Base-by-base conservation (phyloP, 305 asterid species). In the Fraxinus sp. region DNA sequence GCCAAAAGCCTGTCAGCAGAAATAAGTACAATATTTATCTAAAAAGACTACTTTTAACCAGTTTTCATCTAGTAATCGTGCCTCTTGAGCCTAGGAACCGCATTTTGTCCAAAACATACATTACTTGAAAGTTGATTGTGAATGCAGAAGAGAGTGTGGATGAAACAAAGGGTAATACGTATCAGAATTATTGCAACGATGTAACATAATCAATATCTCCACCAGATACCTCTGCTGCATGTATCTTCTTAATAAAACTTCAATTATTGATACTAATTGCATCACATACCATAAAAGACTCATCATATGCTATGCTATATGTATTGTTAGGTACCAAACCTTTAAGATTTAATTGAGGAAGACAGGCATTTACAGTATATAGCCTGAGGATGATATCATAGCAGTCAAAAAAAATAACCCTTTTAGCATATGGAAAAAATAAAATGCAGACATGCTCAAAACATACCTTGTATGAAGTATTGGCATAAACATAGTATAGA, bases 391-490 rank as follows among this genome's bases (percentile, higher is more conserved):
- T 4, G 22, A 18, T 57, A 16, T 57, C 68, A 18, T 20, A 57
- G 68, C 68, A 57, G 68, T 57, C 0, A 57, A 0, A 62, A 22
- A 8, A 8, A 3, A 14, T 7, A 7, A 62, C 8, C 24, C 72
- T 9, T 62, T 1, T 62, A n/a, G 72, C 72, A 62, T 24, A 22
- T 20, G 72, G 13, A 43, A 22, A 62, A 62, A 62, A 62, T 59
- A 8, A 62, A 20, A 62, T 7, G 30, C 14, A 62, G 75, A 52
- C 70, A 79, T 73, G 26, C 7, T 83, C 28, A 16, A 57, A 57
- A 1, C 68, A 43, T 20, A 57, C 28, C 28, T 39, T 81, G 16
- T 80, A 79, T 64, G 72, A 81, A 49, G 33, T 79, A 41, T 35
- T 26, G 62, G 28, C 74, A 72, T 64, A 85, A 73, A 43, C 74